Evolutionary conservation across 192 early-diverging fungal genomes (phyloP).

Genomic region (Allomyces macrogynus): DNA sequence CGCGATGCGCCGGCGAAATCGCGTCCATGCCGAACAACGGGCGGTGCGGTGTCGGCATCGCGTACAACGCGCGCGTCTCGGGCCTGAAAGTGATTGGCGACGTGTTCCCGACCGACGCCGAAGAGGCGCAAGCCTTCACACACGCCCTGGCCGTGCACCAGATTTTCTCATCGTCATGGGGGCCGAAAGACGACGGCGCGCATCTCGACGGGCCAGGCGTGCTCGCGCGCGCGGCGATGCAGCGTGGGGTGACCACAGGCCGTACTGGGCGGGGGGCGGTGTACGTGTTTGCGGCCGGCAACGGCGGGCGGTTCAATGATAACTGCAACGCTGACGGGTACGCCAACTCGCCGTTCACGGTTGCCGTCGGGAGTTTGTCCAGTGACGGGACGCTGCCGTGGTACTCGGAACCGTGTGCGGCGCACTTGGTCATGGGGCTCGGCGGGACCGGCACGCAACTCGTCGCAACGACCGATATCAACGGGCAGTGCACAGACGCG

Average conservation of each 20-base stretch:
- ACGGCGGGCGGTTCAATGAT: conserved; percentile 58
- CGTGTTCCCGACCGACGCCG: conserved; percentile 48
- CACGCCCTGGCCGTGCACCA: conserved; percentile 69
- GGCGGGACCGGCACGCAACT: not conserved
- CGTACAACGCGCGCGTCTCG: conserved; percentile 65
- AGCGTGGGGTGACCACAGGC: conserved; percentile 68
- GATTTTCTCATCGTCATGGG: conserved; percentile 95
- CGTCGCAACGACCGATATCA: conserved; percentile 52
- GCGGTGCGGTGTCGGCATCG: conserved; percentile 74
- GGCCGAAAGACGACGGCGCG: conserved; percentile 71
- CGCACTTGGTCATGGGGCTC: conserved; percentile 47
- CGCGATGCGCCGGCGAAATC: conserved; percentile 92
- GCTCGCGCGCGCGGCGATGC: conserved; percentile 60
- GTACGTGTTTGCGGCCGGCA: conserved; percentile 86
- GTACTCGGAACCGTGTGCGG: conserved; percentile 75
- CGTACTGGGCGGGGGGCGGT: conserved; percentile 67
- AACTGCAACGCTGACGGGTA: conserved; percentile 96
- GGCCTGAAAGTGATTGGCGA: conserved; percentile 15
- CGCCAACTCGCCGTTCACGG: conserved; percentile 85
- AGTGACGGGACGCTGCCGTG: conserved; percentile 50
- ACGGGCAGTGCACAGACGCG: conserved; percentile 41
- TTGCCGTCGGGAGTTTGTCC: conserved; percentile 75
- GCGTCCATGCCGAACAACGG: conserved; percentile 73
- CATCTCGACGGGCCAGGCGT: conserved; percentile 64
- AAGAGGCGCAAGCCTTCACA: conserved; percentile 80